Evolutionary conservation across 2,329 filamentous ascomycete genomes (phyloP).

Genomic region (Ophiostoma sp.): DNA sequence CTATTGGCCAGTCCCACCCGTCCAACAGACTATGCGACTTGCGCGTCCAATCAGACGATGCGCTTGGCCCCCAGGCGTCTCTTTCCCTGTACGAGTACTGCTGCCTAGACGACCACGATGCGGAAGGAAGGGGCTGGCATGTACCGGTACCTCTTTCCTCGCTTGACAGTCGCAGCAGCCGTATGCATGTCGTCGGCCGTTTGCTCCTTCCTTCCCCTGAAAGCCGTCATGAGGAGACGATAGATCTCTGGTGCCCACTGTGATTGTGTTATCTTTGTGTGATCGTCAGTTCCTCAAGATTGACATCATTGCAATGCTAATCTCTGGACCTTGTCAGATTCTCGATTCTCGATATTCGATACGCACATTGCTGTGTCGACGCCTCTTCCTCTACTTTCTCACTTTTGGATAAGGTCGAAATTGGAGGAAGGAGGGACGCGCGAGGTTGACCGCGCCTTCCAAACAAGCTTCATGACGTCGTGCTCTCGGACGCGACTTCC

Average conservation of each 20-base stretch:
- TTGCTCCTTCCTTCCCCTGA: not conserved
- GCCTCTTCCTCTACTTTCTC: not conserved
- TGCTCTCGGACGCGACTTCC: not conserved
- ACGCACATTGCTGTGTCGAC: no score
- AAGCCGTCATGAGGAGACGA: not conserved
- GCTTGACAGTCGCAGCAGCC: no score
- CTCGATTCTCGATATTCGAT: no score
- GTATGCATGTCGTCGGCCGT: not conserved
- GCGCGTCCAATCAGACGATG: constrained; percentile 21
- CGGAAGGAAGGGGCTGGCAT: constrained; percentile 1
- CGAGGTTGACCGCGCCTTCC: constrained; percentile 4
- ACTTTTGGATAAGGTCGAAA: not conserved
- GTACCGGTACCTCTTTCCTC: constrained; percentile 11
- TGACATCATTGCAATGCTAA: not conserved
- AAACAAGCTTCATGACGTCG: not conserved
- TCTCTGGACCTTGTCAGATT: not conserved
- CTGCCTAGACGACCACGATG: constrained; percentile 10
- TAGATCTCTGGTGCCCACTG: not conserved
- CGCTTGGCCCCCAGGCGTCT: not conserved
- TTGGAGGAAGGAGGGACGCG: constrained; percentile 4
- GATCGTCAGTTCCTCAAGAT: not conserved
- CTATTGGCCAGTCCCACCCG: constrained; percentile 14
- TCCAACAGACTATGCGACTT: not conserved
- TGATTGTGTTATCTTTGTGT: not conserved
- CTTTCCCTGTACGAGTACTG: not conserved